phyloP scores from a whole-genome alignment of 108 stramenopile species.

The Nitzschia inconspicua region DNA sequence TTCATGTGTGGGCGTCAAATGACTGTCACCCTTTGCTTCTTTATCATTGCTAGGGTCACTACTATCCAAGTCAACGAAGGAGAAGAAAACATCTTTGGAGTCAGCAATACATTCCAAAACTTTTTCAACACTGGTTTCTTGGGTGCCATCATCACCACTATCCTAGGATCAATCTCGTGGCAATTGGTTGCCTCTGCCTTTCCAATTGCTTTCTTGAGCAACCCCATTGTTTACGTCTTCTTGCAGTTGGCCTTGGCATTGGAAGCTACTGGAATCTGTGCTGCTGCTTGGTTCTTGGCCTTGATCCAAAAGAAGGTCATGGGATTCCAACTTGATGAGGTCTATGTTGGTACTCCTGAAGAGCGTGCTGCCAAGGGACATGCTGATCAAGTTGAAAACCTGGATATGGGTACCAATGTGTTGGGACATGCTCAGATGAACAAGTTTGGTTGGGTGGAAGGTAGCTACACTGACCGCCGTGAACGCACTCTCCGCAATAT shows the following conservation, averaged over 20 bases:
- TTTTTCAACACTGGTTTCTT: conserved; percentile 81
- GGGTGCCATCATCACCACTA: conserved; percentile 79
- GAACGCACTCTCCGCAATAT: conserved; percentile 21
- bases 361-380: conserved; percentile 47
- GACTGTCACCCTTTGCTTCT: conserved; percentile 58
- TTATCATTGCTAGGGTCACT: conserved; percentile 70
- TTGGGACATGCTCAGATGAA: conserved; percentile 6
- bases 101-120: conserved; percentile 53
- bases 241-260: conserved; percentile 45
- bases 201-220: conserved; percentile 69
- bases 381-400: background rate
- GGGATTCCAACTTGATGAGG: conserved; percentile 61
- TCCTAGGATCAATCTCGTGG: conserved; percentile 75
- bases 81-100: conserved; percentile 70
- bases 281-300: conserved; percentile 62
- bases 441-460: conserved; percentile 2
- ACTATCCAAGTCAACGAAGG: conserved; percentile 40
- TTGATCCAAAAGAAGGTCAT: conserved; percentile 38
- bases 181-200: conserved; percentile 68
- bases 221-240: conserved; percentile 57
- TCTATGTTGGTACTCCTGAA: conserved; percentile 68
- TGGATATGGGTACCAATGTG: conserved; percentile 13
- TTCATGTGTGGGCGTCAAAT: conserved; percentile 86
- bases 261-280: conserved; percentile 61
- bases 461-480: conserved; percentile 25